phyloP scores from a whole-genome alignment of 2,329 filamentous ascomycete genomes.

The Ophiostoma angusticollis region DNA sequence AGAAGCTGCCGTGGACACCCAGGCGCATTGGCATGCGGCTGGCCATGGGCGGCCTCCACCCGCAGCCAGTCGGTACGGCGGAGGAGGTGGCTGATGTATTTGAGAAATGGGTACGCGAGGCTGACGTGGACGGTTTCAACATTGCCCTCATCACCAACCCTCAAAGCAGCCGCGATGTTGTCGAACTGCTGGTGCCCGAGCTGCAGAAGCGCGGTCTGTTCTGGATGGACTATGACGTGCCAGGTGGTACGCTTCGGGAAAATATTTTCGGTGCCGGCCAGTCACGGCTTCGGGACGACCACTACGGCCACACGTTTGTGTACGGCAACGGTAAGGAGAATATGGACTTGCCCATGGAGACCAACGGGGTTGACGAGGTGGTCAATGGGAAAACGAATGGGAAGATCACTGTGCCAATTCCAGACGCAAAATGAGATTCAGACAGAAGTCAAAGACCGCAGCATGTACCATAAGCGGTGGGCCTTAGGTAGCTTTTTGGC shows the following conservation, averaged over 20 bases:
- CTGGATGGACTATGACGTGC: slow-evolving; percentile 33
- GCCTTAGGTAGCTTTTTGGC: too few species aligned
- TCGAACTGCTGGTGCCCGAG: slow-evolving; percentile 51
- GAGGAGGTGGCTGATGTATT: slow-evolving; percentile 54
- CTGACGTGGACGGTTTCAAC: slow-evolving; percentile 65
- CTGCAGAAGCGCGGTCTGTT: slow-evolving; percentile 44
- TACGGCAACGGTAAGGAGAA: slow-evolving; percentile 2
- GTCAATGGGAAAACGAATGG: too few species aligned
- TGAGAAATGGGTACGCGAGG: slow-evolving; percentile 54
- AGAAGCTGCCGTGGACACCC: slow-evolving; percentile 10
- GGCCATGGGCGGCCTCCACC: slow-evolving; percentile 14
- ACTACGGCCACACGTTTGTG: slow-evolving; percentile 28
- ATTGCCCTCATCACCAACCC: slow-evolving; percentile 27
- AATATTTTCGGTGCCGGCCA: slow-evolving; percentile 26
- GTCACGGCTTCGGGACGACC: slow-evolving; percentile 23
- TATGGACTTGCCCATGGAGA: neutral
- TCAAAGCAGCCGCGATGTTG: slow-evolving; percentile 51
- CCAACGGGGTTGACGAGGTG: too few species aligned
- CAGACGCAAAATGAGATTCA: too few species aligned
- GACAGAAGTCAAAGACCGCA: too few species aligned
- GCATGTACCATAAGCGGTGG: too few species aligned
- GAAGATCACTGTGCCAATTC: too few species aligned
- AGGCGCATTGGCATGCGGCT: slow-evolving; percentile 10
- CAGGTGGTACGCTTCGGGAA: slow-evolving; percentile 30
- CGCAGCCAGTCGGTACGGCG: slow-evolving; percentile 45